A percentile compares a stretch with the other conserved stretches of the same genome.
phyloP scores from a whole-genome alignment of 2,329 filamentous ascomycete genomes.

The Pestalotiopsis sp. region DNA sequence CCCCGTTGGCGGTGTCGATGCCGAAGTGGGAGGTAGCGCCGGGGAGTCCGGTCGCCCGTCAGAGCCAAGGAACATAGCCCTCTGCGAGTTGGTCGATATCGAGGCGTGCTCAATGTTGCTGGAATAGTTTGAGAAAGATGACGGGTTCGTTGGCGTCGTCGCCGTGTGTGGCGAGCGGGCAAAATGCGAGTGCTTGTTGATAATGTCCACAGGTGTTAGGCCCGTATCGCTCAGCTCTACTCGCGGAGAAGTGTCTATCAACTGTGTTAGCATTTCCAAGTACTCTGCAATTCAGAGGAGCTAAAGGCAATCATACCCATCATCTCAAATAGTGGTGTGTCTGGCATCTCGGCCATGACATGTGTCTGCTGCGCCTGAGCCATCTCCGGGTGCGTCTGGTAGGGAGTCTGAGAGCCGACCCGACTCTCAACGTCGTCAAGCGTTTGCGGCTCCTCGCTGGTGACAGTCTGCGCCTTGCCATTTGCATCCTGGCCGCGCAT shows the following conservation, averaged over 20 bases:
- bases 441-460: constrained; percentile 41
- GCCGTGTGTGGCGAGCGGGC: constrained; percentile 23
- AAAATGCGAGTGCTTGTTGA: constrained; percentile 38
- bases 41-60: constrained; percentile 26
- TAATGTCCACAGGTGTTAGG: constrained; percentile 42
- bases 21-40: constrained; percentile 19
- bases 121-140: constrained; percentile 27
- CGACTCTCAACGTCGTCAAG: constrained; percentile 42
- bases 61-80: neutral
- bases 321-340: constrained; percentile 50
- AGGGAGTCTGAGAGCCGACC: constrained; percentile 21
- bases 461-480: constrained; percentile 50
- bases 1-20: constrained; percentile 1
- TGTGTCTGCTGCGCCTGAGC: constrained; percentile 16
- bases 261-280: constrained; percentile 21
- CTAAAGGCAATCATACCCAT: constrained; percentile 40
- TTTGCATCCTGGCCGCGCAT: constrained; percentile 46
- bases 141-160: constrained; percentile 31
- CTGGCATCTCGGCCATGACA: constrained; percentile 41
- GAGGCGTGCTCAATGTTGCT: constrained; percentile 34
- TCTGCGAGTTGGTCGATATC: constrained; percentile 26
- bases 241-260: constrained; percentile 43
- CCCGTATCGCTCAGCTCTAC: constrained; percentile 50
- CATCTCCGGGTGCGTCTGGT: constrained; percentile 15
- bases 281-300: neutral